Evolutionary conservation across 73 alveolate genomes (phyloP).

Genomic region (Loxodes magnus): DNA sequence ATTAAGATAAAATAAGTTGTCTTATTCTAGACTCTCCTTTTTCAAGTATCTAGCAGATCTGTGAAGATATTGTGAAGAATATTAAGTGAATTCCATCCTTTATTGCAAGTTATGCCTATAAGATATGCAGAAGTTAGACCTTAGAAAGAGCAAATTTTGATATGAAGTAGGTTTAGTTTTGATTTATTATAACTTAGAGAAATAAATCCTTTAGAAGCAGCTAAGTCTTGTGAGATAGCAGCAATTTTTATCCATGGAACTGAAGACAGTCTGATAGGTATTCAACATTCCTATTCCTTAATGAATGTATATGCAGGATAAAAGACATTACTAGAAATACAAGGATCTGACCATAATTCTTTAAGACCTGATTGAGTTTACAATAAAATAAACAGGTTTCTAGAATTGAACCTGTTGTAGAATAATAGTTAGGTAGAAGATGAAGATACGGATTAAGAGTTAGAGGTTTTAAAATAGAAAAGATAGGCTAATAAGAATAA

Average conservation of each 20-base stretch:
- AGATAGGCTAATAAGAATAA: too few relatives aligned
- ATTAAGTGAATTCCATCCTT: constrained; percentile 19
- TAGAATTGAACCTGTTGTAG: too few relatives aligned
- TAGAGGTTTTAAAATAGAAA: too few relatives aligned
- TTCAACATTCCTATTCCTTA: constrained; percentile 51
- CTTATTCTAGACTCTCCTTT: constrained; percentile 50
- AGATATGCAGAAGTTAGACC: constrained; percentile 13
- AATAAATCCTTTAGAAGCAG: constrained; percentile 23
- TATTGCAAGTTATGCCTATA: constrained; percentile 21
- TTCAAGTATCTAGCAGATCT: constrained; percentile 24
- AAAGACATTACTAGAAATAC: too few relatives aligned
- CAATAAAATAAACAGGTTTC: too few relatives aligned
- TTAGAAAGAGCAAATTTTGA: constrained; percentile 44
- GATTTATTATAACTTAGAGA: too few relatives aligned
- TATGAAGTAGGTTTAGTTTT: constrained; percentile 25
- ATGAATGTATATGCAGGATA: too few relatives aligned
- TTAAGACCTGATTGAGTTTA: too few relatives aligned
- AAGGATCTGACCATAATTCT: too few relatives aligned
- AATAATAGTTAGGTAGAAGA: too few relatives aligned
- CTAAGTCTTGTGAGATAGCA: constrained; percentile 54
- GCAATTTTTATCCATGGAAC: constrained; percentile 51
- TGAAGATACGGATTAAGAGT: too few relatives aligned
- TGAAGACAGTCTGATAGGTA: constrained; percentile 47
- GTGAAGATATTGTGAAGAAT: constrained; percentile 26
- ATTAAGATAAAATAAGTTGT: constrained; percentile 21